phyloP scores from a whole-genome alignment of 148 eudicot genomes.

The Simmondsia chinensis region DNA sequence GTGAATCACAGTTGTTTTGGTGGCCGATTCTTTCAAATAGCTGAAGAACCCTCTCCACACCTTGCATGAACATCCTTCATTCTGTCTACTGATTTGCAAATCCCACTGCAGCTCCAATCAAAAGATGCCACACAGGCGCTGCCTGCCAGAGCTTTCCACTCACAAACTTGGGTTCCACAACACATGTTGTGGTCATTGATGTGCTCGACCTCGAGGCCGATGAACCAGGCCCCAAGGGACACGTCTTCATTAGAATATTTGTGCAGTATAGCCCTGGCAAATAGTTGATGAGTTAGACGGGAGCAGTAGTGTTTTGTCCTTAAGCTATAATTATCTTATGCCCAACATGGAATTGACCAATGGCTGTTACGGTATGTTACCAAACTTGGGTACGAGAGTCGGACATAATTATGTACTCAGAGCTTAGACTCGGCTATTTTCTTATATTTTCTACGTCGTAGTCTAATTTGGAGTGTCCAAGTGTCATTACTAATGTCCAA shows the following conservation, averaged over 20 bases:
- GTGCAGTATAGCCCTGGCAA: slow-evolving; percentile 36
- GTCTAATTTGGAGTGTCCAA: no score
- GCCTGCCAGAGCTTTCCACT: slow-evolving; percentile 26
- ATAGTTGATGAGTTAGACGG: background rate
- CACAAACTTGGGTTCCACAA: slow-evolving; percentile 33
- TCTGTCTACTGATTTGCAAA: slow-evolving; percentile 31
- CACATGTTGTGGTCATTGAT: slow-evolving; percentile 42
- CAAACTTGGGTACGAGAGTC: no score
- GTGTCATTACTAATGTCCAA: no score
- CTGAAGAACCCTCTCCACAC: slow-evolving; percentile 27
- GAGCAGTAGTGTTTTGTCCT: background rate
- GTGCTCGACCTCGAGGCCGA: slow-evolving; percentile 50
- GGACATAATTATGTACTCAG: no score
- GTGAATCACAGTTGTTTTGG: no score
- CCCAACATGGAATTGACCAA: background rate
- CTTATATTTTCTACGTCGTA: no score
- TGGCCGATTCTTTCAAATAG: background rate
- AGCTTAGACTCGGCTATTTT: no score
- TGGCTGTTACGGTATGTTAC: no score
- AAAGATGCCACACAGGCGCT: slow-evolving; percentile 34
- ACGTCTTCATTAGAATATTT: slow-evolving; percentile 47
- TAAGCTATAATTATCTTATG: background rate
- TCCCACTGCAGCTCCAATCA: slow-evolving; percentile 37
- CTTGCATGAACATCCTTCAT: slow-evolving; percentile 30
- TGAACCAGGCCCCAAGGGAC: slow-evolving; percentile 50